Evolutionary conservation across 176 grass and related monocot genomes (phyloP), one percentile per base, ranked within the genome.

Genomic region (Miscanthus lutarioriparius): DNA sequence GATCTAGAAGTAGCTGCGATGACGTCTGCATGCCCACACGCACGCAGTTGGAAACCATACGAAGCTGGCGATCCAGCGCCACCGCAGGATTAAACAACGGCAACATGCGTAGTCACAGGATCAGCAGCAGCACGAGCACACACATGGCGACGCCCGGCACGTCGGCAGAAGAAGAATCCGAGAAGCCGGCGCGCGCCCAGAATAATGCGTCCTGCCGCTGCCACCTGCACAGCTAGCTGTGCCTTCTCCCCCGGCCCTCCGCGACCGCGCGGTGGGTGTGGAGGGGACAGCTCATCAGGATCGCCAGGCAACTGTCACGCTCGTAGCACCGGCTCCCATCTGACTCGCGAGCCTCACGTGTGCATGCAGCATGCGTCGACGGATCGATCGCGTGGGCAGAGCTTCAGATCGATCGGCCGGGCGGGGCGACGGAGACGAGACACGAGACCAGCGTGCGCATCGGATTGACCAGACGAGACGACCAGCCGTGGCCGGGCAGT

Each of bases 141-240:
- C 37, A n/a, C 47, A 48, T 20, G n/a, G 14, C n/a, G 13, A 43
- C 58, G 17, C 32, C 26, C 4, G 66, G 44, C 86, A 10, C 49
- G 41, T 28, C 12, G 62, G 33, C 6, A 38, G 35, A 5, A 84
- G 69, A 80, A 84, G 81, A 74, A 75, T 80, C 82, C 70, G 76
- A 84, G 82, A 89, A 89, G 75, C 47, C 36, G 8, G 41, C 54
- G 13, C 13, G 47, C n/a, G 17, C 17, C n/a, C n/a, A 59, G 44
- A 69, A 38, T 14, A 38, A 74, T 63, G 8, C 38, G 35, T 6
- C 16, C 9, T 28, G 40, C 32, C 41, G 1, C 22, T 4, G 51
- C 1, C 45, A 67, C 16, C 48, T 36, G n/a, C 82, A 41, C 39
- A 23, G 67, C 53, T n/a, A 23, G 67, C 53, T n/a, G 53, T 53